A percentile compares a stretch with the other conserved stretches of the same genome.
phyloP scores from a whole-genome alignment of 768 basidiomycete species.

The Auriculariales sp. region DNA sequence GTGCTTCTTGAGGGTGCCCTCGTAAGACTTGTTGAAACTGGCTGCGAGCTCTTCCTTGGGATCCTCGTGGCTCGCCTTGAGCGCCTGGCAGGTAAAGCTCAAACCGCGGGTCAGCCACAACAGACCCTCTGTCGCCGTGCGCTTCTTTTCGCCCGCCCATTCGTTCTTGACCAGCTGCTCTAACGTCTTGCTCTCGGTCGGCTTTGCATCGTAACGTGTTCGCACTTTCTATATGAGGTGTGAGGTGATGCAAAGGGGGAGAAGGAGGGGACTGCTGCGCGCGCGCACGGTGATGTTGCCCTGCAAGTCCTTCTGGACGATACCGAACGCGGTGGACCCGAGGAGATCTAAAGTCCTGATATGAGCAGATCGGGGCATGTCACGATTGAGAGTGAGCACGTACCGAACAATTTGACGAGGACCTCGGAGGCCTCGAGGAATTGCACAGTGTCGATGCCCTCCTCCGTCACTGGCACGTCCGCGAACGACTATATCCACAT shows the following conservation, averaged over 20 bases:
- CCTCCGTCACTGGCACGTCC: slow-evolving; percentile 74
- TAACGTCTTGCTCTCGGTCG: slow-evolving; percentile 56
- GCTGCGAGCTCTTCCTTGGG: slow-evolving; percentile 46
- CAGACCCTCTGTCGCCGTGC: slow-evolving; percentile 77
- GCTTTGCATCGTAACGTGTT: slow-evolving; percentile 55
- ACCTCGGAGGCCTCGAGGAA: slow-evolving; percentile 87
- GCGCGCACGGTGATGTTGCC: slow-evolving; percentile 75
- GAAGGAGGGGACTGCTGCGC: slow-evolving; percentile 6
- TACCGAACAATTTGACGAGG: slow-evolving; percentile 83
- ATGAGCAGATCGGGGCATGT: background rate
- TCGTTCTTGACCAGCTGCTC: slow-evolving; percentile 77
- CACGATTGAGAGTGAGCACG: slow-evolving; percentile 11
- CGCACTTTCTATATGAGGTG: slow-evolving; percentile 67
- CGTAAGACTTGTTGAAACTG: slow-evolving; percentile 75
- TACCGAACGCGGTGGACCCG: slow-evolving; percentile 66
- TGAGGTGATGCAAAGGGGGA: slow-evolving; percentile 2
- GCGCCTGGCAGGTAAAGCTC: slow-evolving; percentile 73
- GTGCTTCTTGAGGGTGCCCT: slow-evolving; percentile 64
- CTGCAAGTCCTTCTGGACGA: slow-evolving; percentile 75
- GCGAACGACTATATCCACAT: slow-evolving; percentile 60
- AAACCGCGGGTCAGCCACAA: slow-evolving; percentile 90
- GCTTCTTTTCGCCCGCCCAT: slow-evolving; percentile 66
- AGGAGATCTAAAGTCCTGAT: slow-evolving; percentile 49
- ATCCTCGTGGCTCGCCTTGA: slow-evolving; percentile 58
- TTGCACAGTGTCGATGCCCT: slow-evolving; percentile 72